Evolutionary conservation across 2,329 filamentous ascomycete genomes (phyloP).

Genomic region (Claviceps maximensis): DNA sequence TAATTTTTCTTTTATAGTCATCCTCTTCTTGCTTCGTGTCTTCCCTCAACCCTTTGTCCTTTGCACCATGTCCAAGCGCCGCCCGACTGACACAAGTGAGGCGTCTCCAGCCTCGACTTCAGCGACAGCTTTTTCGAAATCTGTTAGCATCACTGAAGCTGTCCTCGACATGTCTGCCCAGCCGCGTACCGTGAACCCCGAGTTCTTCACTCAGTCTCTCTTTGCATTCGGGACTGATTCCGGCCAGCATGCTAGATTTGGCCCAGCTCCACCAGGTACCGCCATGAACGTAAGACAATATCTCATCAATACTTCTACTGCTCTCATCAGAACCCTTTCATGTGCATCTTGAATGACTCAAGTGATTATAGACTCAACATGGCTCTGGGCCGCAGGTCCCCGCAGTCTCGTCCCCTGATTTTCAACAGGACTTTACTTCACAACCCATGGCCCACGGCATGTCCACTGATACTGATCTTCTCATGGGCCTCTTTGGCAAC

Average conservation of each 20-base stretch:
- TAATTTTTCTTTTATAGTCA: too few species aligned
- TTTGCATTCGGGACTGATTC: neutral
- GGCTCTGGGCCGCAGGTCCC: constrained; percentile 3
- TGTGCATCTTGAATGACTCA: neutral
- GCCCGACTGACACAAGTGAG: neutral
- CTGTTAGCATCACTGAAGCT: neutral
- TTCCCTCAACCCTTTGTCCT: too few species aligned
- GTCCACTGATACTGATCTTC: constrained; percentile 27
- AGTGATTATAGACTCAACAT: neutral
- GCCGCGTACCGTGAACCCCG: neutral
- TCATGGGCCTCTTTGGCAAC: constrained; percentile 11
- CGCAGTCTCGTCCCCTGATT: constrained; percentile 14
- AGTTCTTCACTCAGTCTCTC: neutral
- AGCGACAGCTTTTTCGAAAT: neutral
- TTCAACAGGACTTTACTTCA: constrained; percentile 16
- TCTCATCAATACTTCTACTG: too few species aligned
- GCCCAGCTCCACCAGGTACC: neutral
- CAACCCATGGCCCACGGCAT: constrained; percentile 31
- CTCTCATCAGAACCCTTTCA: neutral
- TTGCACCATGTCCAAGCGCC: neutral
- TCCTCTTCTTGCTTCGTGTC: too few species aligned
- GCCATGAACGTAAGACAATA: constrained; percentile 4
- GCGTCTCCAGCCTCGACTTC: neutral
- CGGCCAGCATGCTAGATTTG: neutral
- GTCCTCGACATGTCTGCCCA: neutral